Conservation (phyloP, 169 alveolate species). For the Amoebophrya sp. region DNA sequence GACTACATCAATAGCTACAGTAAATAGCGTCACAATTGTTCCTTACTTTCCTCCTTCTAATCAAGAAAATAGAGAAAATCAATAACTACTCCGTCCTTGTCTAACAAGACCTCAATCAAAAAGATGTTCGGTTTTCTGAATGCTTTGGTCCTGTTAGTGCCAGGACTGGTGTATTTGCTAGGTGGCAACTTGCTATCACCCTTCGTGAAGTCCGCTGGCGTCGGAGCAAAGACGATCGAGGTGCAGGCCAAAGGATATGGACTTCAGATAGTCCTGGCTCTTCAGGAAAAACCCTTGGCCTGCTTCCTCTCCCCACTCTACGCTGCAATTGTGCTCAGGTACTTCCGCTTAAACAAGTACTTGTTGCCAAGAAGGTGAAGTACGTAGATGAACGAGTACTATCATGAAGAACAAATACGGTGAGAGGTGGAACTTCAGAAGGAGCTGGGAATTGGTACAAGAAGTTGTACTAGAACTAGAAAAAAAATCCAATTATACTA, state of each 20-base stretch:
- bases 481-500: background rate
- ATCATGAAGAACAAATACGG: background rate
- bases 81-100: too few relatives aligned
- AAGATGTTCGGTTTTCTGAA: background rate
- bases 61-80: too few relatives aligned
- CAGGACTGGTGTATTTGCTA: background rate
- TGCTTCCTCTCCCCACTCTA: background rate
- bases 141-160: background rate
- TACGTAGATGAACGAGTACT: background rate
- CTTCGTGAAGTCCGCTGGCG: background rate
- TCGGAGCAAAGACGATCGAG: background rate
- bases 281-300: background rate
- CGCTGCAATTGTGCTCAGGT: background rate
- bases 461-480: background rate
- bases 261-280: background rate
- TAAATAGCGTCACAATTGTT: too few relatives aligned
- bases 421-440: background rate
- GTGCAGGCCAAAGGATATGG: background rate
- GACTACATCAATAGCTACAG: too few relatives aligned
- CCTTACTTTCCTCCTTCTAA: too few relatives aligned
- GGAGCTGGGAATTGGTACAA: background rate
- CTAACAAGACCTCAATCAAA: too few relatives aligned
- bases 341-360: background rate
- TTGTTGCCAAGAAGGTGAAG: background rate
- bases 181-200: background rate